These are phyloP conservation scores for Thalassiosira hispida DNA, from an alignment of 352 stramenopile genomes.

Conservation along the genomic window DNA sequence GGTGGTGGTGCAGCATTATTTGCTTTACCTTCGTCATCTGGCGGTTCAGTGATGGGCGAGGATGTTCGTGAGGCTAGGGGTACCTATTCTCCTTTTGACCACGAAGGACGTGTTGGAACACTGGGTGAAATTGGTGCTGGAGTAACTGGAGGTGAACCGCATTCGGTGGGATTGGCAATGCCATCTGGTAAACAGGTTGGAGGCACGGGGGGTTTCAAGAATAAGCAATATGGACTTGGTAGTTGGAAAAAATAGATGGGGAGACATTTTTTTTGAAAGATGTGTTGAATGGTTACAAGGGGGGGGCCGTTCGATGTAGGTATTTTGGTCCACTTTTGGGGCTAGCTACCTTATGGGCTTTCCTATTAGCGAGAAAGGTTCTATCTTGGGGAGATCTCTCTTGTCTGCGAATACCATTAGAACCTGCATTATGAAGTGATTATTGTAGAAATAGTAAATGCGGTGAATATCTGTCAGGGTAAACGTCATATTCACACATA, in stretches of 20 bases:
- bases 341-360: not conserved
- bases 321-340: not conserved
- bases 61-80: constrained; percentile 12
- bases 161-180: not conserved
- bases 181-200: not conserved
- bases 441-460: too few relatives aligned
- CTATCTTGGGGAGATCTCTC: too few relatives aligned
- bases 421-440: too few relatives aligned
- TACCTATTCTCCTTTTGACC: constrained; percentile 7
- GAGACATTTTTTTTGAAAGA: not conserved
- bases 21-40: too few relatives aligned
- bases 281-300: too few relatives aligned
- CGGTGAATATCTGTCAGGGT: too few relatives aligned
- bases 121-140: constrained; percentile 7
- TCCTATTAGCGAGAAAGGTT: too few relatives aligned
- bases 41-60: constrained; percentile 8
- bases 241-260: constrained; percentile 24
- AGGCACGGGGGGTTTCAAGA: constrained; percentile 12
- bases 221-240: constrained; percentile 12
- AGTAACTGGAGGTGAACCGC: not conserved
- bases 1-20: too few relatives aligned
- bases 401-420: too few relatives aligned
- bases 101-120: constrained; percentile 15
- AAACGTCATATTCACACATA: too few relatives aligned
- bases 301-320: too few relatives aligned